Base-by-base conservation (phyloP, 352 stramenopile species). In the Phytophthora chlamydospora region DNA sequence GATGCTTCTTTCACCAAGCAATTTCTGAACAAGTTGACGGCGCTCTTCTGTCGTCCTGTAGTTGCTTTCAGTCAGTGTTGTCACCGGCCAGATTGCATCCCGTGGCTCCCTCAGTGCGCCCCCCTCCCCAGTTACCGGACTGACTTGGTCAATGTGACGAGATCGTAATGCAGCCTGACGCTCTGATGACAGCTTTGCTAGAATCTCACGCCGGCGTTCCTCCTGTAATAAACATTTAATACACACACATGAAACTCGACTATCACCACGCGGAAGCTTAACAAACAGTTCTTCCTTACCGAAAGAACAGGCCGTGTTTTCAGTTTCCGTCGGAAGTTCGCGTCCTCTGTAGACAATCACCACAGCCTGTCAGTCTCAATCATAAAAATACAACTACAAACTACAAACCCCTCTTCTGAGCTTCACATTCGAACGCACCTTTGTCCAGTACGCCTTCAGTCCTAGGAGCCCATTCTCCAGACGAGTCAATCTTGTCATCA, bases 121-220 rank as follows among this genome's bases (percentile, higher is more conserved):
- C 3, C 3, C 21, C 21, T 24, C 21, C 21, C 1, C 1, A 24
- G 21, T 24, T 24, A 24, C 29, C 2, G n/a, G 44, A 38, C 34
- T n/a, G 11, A 32, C 24, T 44, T 17, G n/a, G 19, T 51, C 46
- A 50, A 39, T 24, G 48, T 43, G 38, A 19, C 39, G 39, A 21
- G 13, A 11, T 11, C 64, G 66, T 8, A 85, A 64, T 29, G 69
- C 65, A 2, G 76, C 53, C 51, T 88, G 73, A 6, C 84, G 62
- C 35, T 91, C 82, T 0, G 75, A 67, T 0, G 78, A 88, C 6
- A 93, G 46, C 54, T 90, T 93, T 9, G 74, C 67, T 12, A 93
- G 58, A 43, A 93, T 90, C 38, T 91, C 76, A 29, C 71, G 71
- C 31, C 84, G 50, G 40, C 84, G 59, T 16, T 89, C 74, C 60